Base-by-base conservation (phyloP, 768 basidiomycete genomes). In the Gelatoporia subvermispora region DNA sequence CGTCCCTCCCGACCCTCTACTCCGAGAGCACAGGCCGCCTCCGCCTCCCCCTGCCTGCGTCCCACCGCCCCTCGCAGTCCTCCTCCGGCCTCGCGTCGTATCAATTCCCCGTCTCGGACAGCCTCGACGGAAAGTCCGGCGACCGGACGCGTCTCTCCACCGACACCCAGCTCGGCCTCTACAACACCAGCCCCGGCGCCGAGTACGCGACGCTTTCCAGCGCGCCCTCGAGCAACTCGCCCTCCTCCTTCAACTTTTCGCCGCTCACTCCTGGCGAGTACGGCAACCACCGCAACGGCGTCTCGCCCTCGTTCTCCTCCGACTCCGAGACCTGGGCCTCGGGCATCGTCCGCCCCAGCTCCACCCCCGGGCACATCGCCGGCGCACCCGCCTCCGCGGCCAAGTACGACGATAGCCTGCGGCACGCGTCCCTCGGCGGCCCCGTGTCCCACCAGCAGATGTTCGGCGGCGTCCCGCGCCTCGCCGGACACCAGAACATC, bases 351-450 rank as follows among this genome's bases (percentile, higher is more conserved):
- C 84, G 85, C 49, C 81, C 85, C n/a, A 78, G 63, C 67, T 84
- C 83, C 13, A 82, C 83, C 4, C 77, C 82, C 53, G 75, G 76
- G 48, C 80, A 82, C 57, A 66, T 76, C 45, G 49, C 63, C 35
- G 44, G 66, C 53, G 69, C 75, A 53, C 69, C 70, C 50, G 45
- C 46, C 21, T 52, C 52, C n/a, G 69, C 78, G 57, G 13, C 28
- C 5, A 85, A 85, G 62, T 86, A 87, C 72, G 84, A 85, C 69
- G 85, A 86, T 63, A 67, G 67, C 60, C 64, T 83, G 60, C 81
- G 84, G 66, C 84, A 84, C 72, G 69, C 81, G 60, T 82, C 83
- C 55, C 79, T 83, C 69, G 78, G 73, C 68, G 70, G 76, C 23
- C 48, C 49, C 43, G 41, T 23, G 7, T 21, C 41, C 13, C 23